Evolutionary conservation across 345 rosid genomes (phyloP), one percentile per base, ranked within the genome.

Genomic region (Populus nigra): DNA sequence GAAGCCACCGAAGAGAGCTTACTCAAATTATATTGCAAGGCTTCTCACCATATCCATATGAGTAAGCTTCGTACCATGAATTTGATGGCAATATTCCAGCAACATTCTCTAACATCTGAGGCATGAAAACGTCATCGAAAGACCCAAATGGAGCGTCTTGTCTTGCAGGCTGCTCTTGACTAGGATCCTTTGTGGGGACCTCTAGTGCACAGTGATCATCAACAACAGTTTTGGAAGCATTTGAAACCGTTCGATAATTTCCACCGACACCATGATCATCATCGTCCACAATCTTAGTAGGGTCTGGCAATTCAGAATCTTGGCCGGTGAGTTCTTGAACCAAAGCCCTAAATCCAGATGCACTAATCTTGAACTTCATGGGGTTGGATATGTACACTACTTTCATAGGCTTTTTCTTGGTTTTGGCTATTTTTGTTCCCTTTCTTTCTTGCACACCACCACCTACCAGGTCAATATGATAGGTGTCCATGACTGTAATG

Each of bases 371-470:
- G 83, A 88, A 83, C 82, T 70, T 80, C 80, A 87, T 83, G 43
- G 91, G 91, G 79, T 84, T 88, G 25, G 91, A 80, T 69, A 88
- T 88, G 86, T 88, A 82, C 22, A 88, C 89, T 27, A 88, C 84
- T 77, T 84, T 88, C 85, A 88, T 68, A 7, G 82, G 78, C 50
- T 77, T 74, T 22, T 69, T 74, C 80, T 71, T 83, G 75, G 67
- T 11, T 72, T 59, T 74, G 31, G 71, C 1, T 1, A 47, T 80
- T 31, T 39, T 71, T 72, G 10, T 43, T 1, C 66, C 43, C 73
- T 67, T 80, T 41, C 50, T 77, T 65, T 76, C 76, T 61, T 73
- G 75, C 25, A 35, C 41, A 49, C 38, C 31, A 27, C 6, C n/a
- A 8, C 55, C 62, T 33, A 69, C 29, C 4, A 33, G 3, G 49